Evolutionary conservation across 148 eudicot species (phyloP), one percentile per base, ranked within the genome.

Genomic region (Polygonum maritimum): DNA sequence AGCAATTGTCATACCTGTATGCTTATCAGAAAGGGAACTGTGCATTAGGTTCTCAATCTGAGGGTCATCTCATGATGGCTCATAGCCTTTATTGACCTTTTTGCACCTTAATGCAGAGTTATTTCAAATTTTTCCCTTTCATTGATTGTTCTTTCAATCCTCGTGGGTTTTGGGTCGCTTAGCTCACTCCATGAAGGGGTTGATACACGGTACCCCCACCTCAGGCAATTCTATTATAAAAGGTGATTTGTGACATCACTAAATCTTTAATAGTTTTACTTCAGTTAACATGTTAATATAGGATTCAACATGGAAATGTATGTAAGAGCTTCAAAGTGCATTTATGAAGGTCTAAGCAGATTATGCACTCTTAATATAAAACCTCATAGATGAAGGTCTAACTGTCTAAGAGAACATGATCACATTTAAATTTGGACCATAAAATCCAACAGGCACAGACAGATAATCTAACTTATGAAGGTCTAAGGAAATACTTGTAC

Each of bases 401-500:
- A 26, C 31, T 26, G 31, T 26, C 31, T 26, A 26, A 26, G 52
- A 48, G 18, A 49, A 7, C 54, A 49, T 57, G 63, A 57, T 8
- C 8, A 57, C 31, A 8, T 21, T 18, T 0, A 57, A 21, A 8
- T 57, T 7, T 7, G 31, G 63, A 7, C 54, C 54, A 16, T 52
- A 52, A 48, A 5, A 58, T 35, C 65, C 67, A 58, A 35, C 15
- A 10, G 6, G 26, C 18, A 65, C 18, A 36, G 7, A 33, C 36
- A 65, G n/a, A 63, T 33, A 36, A 65, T 9, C 41, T 60, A 60
- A 26, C 36, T 60, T 35, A 11, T 13, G 3, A 22, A 65, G 33
- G 69, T 44, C 47, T 44, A 7, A 44, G 9, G 6, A 65, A 65
- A 65, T 65, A 14, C 19, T 33, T 40, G 71, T 77, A 72, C 85